Evolutionary conservation across 129 eudicot genomes (phyloP), one percentile per base, ranked within the genome.

Genomic region (Flaveria robusta): DNA sequence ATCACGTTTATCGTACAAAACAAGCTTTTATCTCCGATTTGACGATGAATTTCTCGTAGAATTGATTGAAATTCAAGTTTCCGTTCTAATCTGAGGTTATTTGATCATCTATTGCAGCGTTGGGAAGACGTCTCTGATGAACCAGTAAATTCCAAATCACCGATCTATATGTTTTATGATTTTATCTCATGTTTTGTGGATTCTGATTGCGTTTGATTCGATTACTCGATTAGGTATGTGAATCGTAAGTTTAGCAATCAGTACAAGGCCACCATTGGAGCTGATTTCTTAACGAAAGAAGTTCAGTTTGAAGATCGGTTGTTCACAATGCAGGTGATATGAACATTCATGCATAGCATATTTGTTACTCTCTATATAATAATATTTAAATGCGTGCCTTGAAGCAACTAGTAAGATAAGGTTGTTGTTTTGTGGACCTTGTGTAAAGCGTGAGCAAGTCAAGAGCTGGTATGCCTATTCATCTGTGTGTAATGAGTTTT

Each of bases 111-210:
- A 56, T 84, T 75, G 76, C 42, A 86, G 89, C 84, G 91, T 89
- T 71, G 89, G 95, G 74, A 89, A 86, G 90, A 89, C 91, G 56
- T 86, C 95, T 59, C 80, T 89, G 83, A 89, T 86, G 95, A 89
- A 89, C 71, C 91, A 86, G 95, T 89, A 84, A 56, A 69, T 71
- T 74, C 66, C 43, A 12, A n/a, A 7, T 71, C 59, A 66, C 75
- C 22, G 49, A 58, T 75, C 39, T 64, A n/a, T 9, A 67, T 23
- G 34, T 60, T 56, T 56, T 54, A 26, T 56, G n/a, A 70, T 4
- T 64, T 9, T 10, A 10, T 41, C 26, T 2, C 18, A 27, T 51
- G 24, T 79, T 72, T 49, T 79, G 51, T 5, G 69, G 62, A 37
- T 34, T 71, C 27, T 79, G 77, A 60, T 62, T 39, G 41, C 49